Conservation (phyloP, 169 alveolate species). For the Eimeria acervulina region DNA sequence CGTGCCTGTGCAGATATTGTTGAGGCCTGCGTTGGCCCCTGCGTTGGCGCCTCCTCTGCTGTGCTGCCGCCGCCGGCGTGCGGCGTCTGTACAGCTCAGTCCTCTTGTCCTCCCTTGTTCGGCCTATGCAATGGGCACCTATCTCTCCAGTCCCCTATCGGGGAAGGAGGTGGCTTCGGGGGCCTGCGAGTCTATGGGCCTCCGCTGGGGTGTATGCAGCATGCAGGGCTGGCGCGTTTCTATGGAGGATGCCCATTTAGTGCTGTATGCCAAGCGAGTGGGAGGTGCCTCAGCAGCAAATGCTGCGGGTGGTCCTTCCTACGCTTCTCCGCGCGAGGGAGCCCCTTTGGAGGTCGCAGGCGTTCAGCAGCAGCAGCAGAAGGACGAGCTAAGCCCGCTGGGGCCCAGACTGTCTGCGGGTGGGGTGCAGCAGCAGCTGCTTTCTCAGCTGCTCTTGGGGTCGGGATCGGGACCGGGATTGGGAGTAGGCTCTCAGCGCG, state of each 20-base stretch:
- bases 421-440: constrained; percentile 28
- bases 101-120: background rate
- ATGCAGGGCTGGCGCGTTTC: constrained; percentile 98
- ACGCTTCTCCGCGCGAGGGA: background rate
- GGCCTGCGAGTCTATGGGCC: constrained; percentile 63
- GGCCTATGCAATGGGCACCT: constrained; percentile 83
- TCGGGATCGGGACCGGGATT: background rate
- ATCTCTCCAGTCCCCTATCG: constrained; percentile 76
- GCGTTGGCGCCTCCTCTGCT: background rate
- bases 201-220: constrained; percentile 82
- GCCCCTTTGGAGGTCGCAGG: background rate
- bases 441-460: constrained; percentile 20
- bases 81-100: constrained; percentile 28
- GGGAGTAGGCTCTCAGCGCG: background rate
- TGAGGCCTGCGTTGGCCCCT: constrained; percentile 7
- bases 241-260: constrained; percentile 97
- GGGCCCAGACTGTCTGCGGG: background rate
- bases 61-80: constrained; percentile 59
- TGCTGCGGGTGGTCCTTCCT: background rate
- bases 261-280: constrained; percentile 68
- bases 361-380: constrained; percentile 71
- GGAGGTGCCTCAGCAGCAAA: background rate
- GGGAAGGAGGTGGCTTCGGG: constrained; percentile 78
- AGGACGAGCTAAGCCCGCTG: background rate
- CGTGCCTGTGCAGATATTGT: background rate